Percentiles rank a stretch among this genome's conserved stretches.
phyloP scores from a whole-genome alignment of 495 filamentous ascomycete species.

The Aspergillus nanangensis region DNA sequence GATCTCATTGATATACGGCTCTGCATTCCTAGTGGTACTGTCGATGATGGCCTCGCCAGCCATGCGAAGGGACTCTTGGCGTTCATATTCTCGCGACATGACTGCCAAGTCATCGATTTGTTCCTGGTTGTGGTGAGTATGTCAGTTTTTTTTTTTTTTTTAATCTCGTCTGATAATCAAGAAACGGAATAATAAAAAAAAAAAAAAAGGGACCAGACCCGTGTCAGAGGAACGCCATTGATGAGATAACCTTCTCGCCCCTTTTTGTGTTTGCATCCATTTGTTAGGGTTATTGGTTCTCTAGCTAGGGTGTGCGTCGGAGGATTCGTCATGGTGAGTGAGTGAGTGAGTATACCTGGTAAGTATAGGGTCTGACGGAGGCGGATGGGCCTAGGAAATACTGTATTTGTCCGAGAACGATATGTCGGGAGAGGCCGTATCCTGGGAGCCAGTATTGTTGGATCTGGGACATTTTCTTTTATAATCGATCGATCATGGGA shows the following conservation, averaged over 20 bases:
- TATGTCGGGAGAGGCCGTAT: conserved; percentile 47
- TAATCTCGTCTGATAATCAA: neutral
- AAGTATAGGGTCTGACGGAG: conserved; percentile 46
- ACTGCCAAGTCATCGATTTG: conserved; percentile 51
- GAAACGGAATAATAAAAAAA: neutral
- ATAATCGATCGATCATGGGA: too few relatives aligned
- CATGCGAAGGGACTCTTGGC: conserved; percentile 48
- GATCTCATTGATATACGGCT: conserved; percentile 49
- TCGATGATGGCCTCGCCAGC: conserved; percentile 21
- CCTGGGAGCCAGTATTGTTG: conserved; percentile 53
- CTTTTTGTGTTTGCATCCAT: conserved; percentile 21
- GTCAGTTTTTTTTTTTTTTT: too few relatives aligned
- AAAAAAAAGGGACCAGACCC: conserved; percentile 31
- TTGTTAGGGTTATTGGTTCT: conserved; percentile 12
- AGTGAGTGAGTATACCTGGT: conserved; percentile 42
- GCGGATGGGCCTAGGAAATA: conserved; percentile 49
- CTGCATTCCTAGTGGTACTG: conserved; percentile 19
- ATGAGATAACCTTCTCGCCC: conserved; percentile 53
- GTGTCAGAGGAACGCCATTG: conserved; percentile 44
- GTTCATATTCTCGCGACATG: conserved; percentile 50
- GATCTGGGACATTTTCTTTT: conserved; percentile 28
- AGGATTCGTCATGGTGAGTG: conserved; percentile 1
- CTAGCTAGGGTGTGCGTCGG: neutral
- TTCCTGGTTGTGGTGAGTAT: conserved; percentile 24
- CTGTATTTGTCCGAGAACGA: conserved; percentile 49